Evolutionary conservation across 139 green algal species (phyloP), one percentile per base, ranked within the genome.

Genomic region (Chlamydomonas applanata): DNA sequence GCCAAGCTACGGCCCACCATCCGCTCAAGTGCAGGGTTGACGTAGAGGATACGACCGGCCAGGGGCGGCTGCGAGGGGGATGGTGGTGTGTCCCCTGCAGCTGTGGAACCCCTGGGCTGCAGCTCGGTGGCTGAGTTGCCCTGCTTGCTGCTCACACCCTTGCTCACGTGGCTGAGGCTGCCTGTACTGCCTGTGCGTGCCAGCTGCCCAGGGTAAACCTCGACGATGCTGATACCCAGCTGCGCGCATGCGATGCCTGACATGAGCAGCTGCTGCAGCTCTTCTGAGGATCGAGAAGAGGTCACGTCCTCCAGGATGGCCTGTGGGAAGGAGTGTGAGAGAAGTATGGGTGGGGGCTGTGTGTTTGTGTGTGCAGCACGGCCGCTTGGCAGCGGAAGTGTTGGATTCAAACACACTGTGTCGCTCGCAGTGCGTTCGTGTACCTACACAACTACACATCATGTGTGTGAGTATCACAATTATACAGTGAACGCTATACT

Each of bases 221-320:
- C 59, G 2, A 66, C n/a, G 59, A 66, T 66, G 59, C 59, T 66
- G n/a, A 66, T 66, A 7, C 59, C 59, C 4, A 40, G 59, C 59
- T 66, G 59, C 59, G 59, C 59, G 25, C 59, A 66, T 30, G 59
- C 24, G 11, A 66, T 66, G 59, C 59, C 59, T 35, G 59, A 29
- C 59, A 66, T 66, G 59, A 66, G 24, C 59, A 66, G 17, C 24
- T 35, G 24, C 59, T 66, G 59, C 59, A 66, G 59, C 59, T 49
- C 40, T 11, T 49, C 40, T 19, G 7, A 19, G 40, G 40, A 49
- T 19, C 40, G 40, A 7, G 40, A 49, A 11, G 40, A 49, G 7
- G 40, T 49, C 40, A 49, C 40, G 11, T 49, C 40, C 40, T 49
- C 40, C 40, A 49, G 40, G 40, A 49, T 49, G 7, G 40, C 40